phyloP scores from a whole-genome alignment of 805 yeast genomes.

The Yueomyces sinensis region DNA sequence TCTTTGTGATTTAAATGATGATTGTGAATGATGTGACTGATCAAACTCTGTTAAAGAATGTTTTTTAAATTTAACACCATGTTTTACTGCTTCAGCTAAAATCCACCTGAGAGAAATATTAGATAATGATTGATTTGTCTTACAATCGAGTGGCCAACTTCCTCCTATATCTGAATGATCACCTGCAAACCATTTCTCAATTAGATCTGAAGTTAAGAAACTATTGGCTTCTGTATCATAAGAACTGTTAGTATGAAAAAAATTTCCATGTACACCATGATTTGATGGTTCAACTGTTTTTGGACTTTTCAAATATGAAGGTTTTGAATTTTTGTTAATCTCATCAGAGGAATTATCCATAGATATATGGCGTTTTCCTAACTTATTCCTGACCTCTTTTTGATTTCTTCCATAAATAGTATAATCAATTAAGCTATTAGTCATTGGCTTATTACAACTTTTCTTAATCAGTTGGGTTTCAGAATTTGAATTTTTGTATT shows the following conservation, averaged over 20 bases:
- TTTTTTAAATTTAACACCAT: conserved; percentile 35
- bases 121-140: conserved; percentile 27
- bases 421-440: conserved; percentile 1
- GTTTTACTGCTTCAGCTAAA: conserved; percentile 35
- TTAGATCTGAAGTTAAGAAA: conserved; percentile 13
- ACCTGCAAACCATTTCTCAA: conserved; percentile 57
- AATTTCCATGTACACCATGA: conserved; percentile 4
- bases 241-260: not conserved
- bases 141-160: conserved; percentile 42
- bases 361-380: no score
- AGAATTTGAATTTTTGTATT: not conserved
- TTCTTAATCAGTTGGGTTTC: not conserved
- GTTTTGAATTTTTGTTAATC: conserved; percentile 1
- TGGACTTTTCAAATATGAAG: not conserved
- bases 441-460: not conserved
- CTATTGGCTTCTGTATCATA: not conserved
- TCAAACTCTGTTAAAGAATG: conserved; percentile 30
- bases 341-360: not conserved
- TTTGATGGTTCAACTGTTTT: conserved; percentile 1
- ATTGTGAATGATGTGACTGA: conserved; percentile 24
- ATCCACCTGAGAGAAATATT: conserved; percentile 51
- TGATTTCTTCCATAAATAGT: not conserved
- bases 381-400: not conserved
- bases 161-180: conserved; percentile 63
- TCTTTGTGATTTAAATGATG: not conserved